Conservation (phyloP, 1,284 basidiomycete genomes). For the Heterobasidion occidentale region DNA sequence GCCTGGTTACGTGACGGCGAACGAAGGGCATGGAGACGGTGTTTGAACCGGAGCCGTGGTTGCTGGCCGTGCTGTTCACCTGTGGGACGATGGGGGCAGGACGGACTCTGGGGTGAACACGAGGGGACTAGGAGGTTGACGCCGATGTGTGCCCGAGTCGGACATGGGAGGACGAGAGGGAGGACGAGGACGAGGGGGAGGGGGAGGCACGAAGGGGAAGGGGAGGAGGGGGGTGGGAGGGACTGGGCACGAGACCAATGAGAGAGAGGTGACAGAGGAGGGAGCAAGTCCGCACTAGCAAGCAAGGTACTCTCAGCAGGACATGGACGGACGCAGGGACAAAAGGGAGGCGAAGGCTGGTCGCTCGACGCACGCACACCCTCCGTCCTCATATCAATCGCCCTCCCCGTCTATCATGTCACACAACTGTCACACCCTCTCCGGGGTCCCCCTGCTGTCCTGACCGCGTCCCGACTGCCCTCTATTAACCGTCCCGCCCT, state of each 20-base stretch:
- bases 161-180: constrained; percentile 38
- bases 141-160: constrained; percentile 48
- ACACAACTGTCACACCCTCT: too few species aligned
- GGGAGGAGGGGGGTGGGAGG: neutral
- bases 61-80: constrained; percentile 30
- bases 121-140: constrained; percentile 70
- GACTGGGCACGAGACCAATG: neutral
- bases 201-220: constrained; percentile 3
- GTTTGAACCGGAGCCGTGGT: constrained; percentile 47
- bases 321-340: too few species aligned
- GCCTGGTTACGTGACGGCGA: constrained; percentile 86
- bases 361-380: too few species aligned
- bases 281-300: neutral
- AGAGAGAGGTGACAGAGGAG: neutral
- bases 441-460: too few species aligned
- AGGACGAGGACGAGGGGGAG: constrained; percentile 8
- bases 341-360: too few species aligned
- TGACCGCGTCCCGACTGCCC: too few species aligned
- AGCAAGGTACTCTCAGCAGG: too few species aligned
- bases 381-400: too few species aligned
- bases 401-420: too few species aligned
- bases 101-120: constrained; percentile 64
- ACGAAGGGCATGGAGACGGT: constrained; percentile 89
- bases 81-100: constrained; percentile 41
- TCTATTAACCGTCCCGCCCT: too few species aligned